phyloP scores from a whole-genome alignment of 2,329 filamentous ascomycete genomes.

The Mollisiaceae sp. region DNA sequence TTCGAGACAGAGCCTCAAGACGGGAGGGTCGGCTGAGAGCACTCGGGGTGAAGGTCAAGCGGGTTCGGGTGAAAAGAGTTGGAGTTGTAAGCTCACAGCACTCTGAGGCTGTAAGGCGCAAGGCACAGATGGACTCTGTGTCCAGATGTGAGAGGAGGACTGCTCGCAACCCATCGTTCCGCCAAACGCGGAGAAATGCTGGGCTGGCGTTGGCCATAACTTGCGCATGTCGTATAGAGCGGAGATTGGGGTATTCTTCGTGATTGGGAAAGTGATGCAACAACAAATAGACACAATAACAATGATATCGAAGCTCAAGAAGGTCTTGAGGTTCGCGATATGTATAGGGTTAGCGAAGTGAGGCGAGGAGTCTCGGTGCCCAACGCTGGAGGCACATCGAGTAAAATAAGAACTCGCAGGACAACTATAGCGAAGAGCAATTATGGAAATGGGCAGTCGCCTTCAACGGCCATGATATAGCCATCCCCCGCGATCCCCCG shows the following conservation, averaged over 20 bases:
- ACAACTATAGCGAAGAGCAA: slow-evolving; percentile 19
- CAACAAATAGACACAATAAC: slow-evolving; percentile 15
- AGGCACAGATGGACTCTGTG: slow-evolving; percentile 51
- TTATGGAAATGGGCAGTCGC: slow-evolving; percentile 13
- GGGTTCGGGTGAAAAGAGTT: slow-evolving; percentile 70
- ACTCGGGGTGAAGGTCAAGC: slow-evolving; percentile 72
- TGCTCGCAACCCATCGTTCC: slow-evolving; percentile 38
- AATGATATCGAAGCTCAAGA: slow-evolving; percentile 1
- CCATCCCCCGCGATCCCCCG: slow-evolving; percentile 18
- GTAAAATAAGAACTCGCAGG: slow-evolving; percentile 8
- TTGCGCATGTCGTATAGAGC: slow-evolving; percentile 39
- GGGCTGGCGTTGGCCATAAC: slow-evolving; percentile 42
- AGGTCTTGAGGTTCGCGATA: slow-evolving; percentile 4
- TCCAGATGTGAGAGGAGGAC: slow-evolving; percentile 40
- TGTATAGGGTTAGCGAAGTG: slow-evolving; percentile 13
- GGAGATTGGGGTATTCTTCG: slow-evolving; percentile 18
- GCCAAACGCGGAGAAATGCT: slow-evolving; percentile 41
- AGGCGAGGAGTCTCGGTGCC: slow-evolving; percentile 12
- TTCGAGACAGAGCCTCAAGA: slow-evolving; percentile 74
- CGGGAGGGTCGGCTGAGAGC: slow-evolving; percentile 77
- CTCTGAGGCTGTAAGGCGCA: slow-evolving; percentile 72
- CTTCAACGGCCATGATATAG: slow-evolving; percentile 28
- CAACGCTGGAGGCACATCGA: neutral
- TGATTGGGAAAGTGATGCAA: slow-evolving; percentile 12
- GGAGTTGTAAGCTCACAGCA: slow-evolving; percentile 73